Conservation (phyloP, 2,329 filamentous ascomycete genomes). For the Westerdykella aurantiaca region DNA sequence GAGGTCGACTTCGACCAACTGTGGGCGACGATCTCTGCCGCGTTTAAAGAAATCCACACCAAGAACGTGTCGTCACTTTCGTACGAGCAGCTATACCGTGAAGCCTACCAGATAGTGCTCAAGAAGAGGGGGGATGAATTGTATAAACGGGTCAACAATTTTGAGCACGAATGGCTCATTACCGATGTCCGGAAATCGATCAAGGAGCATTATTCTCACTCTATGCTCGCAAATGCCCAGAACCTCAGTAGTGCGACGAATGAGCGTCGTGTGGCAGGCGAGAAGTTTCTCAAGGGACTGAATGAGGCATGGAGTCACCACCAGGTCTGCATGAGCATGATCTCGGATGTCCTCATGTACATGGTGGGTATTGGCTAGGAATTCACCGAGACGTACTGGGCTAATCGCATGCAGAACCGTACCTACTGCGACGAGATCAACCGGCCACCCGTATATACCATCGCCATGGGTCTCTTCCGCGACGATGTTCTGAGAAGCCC, state of each 20-base stretch:
- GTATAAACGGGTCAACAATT: conserved; percentile 72
- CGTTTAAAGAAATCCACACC: conserved; percentile 81
- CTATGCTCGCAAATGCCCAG: conserved; percentile 54
- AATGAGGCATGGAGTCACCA: conserved; percentile 82
- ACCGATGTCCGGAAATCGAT: conserved; percentile 67
- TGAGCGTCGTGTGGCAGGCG: conserved; percentile 73
- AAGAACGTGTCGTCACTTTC: conserved; percentile 86
- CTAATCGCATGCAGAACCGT: conserved; percentile 55
- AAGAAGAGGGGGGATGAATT: conserved; percentile 78
- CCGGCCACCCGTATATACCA: conserved; percentile 72
- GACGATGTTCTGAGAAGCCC: conserved; percentile 70
- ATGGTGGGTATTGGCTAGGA: conserved; percentile 50
- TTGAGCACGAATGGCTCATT: conserved; percentile 77
- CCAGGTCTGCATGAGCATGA: conserved; percentile 91
- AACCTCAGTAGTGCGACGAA: conserved; percentile 57
- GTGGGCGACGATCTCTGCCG: conserved; percentile 71
- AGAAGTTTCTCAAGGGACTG: conserved; percentile 72
- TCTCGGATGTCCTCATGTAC: conserved; percentile 94
- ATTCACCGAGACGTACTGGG: conserved; percentile 7
- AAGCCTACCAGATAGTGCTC: conserved; percentile 87
- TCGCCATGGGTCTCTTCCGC: conserved; percentile 81
- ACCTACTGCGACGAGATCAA: conserved; percentile 70
- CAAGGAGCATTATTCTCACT: conserved; percentile 62
- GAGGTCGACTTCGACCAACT: conserved; percentile 76
- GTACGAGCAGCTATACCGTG: conserved; percentile 92